These are phyloP conservation scores for Ceratocystis alfenasii DNA, from an alignment of 2,329 filamentous ascomycete species.

Conservation along the genomic window DNA sequence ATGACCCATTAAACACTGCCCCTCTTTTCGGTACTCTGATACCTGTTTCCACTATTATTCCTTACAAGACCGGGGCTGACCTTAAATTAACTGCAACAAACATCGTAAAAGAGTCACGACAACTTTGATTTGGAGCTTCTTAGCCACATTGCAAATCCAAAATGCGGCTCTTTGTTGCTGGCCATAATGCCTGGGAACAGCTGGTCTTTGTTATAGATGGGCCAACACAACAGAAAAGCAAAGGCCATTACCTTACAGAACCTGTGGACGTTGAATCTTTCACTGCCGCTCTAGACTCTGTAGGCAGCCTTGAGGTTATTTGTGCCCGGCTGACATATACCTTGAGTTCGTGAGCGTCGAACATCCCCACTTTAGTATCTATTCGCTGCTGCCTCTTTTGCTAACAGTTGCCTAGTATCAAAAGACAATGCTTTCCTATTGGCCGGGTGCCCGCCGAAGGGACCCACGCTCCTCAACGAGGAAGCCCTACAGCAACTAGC, in stretches of 20 bases:
- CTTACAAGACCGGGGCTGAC: not conserved
- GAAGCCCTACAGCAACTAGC: not conserved
- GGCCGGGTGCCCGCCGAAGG: constrained; percentile 13
- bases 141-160: not conserved
- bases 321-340: constrained; percentile 35
- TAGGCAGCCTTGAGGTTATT: constrained; percentile 30
- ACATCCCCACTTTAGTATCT: not conserved
- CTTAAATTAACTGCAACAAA: not conserved
- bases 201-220: constrained; percentile 31
- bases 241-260: constrained; percentile 26
- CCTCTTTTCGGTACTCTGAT: not conserved
- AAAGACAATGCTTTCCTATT: not conserved
- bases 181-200: constrained; percentile 49
- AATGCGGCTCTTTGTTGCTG: constrained; percentile 37
- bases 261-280: constrained; percentile 39
- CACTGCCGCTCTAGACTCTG: constrained; percentile 32
- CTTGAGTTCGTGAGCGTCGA: constrained; percentile 32
- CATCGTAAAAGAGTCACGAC: not conserved
- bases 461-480: not conserved
- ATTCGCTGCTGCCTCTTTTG: not conserved
- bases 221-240: not conserved
- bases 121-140: not conserved
- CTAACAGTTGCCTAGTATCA: constrained; percentile 6
- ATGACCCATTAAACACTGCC: not conserved
- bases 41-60: not conserved